phyloP scores from a whole-genome alignment of 2,329 filamentous ascomycete species.

The Fusarium ambrosium region DNA sequence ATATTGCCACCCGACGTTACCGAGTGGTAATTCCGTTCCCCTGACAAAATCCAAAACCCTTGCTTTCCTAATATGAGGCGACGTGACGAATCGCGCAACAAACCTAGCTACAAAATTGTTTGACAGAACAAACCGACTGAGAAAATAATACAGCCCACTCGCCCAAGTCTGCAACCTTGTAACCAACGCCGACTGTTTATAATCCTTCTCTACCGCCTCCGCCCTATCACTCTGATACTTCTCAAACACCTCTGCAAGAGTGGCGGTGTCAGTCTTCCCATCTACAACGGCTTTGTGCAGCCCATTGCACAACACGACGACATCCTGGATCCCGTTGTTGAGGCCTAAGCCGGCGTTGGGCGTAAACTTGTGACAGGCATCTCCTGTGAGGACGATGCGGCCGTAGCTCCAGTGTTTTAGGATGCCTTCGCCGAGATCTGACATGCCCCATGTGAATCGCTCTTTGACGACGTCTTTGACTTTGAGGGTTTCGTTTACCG shows the following conservation, averaged over 20 bases:
- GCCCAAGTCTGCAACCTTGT: slow-evolving; percentile 48
- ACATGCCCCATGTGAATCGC: slow-evolving; percentile 34
- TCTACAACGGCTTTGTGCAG: neutral
- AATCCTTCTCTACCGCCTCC: slow-evolving; percentile 26
- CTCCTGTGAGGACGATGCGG: slow-evolving; percentile 51
- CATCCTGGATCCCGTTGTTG: slow-evolving; percentile 36
- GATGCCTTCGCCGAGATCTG: slow-evolving; percentile 52
- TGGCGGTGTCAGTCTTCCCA: neutral
- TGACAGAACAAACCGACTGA: slow-evolving; percentile 36
- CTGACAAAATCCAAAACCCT: slow-evolving; percentile 39
- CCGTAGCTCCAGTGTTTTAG: slow-evolving; percentile 45
- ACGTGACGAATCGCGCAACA: slow-evolving; percentile 15
- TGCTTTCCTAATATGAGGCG: slow-evolving; percentile 21
- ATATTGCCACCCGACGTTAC: slow-evolving; percentile 11
- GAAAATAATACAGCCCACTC: slow-evolving; percentile 42
- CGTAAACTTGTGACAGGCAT: slow-evolving; percentile 53
- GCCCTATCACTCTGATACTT: slow-evolving; percentile 36
- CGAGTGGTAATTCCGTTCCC: slow-evolving; percentile 10
- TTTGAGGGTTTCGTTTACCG: slow-evolving; percentile 14
- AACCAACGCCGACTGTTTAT: slow-evolving; percentile 22
- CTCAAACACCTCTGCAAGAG: slow-evolving; percentile 30
- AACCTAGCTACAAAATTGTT: slow-evolving; percentile 14
- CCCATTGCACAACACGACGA: neutral
- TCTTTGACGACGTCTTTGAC: slow-evolving; percentile 13
- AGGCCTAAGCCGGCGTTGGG: slow-evolving; percentile 50